Percentiles rank a stretch among this genome's conserved stretches.
Evolutionary conservation across 75 land plant species (phyloP).

Genomic region (Adiantum capillusveneris): DNA sequence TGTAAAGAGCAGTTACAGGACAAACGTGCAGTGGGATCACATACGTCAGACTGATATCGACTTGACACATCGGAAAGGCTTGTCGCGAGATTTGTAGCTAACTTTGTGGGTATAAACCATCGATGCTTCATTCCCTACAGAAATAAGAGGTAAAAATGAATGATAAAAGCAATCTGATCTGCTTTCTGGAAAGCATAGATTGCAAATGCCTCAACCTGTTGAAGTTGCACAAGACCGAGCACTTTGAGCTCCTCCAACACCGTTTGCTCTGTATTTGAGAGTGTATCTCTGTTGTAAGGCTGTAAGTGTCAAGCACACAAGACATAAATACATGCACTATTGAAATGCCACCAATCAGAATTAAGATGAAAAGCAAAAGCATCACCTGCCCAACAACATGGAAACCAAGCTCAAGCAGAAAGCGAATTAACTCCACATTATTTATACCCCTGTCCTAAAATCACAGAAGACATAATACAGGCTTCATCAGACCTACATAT

Average conservation of each 20-base stretch:
- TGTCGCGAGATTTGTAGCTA: slow-evolving; percentile 80
- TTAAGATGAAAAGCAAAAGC: not conserved
- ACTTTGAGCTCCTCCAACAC: slow-evolving; percentile 76
- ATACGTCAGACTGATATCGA: slow-evolving; percentile 50
- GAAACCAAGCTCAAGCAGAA: slow-evolving; percentile 95
- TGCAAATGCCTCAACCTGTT: slow-evolving; percentile 81
- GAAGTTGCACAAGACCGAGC: slow-evolving; percentile 75
- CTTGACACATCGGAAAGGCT: slow-evolving; percentile 74
- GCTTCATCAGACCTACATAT: too few relatives aligned
- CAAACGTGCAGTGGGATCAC: too few relatives aligned
- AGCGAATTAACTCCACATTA: slow-evolving; percentile 77
- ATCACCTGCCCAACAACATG: slow-evolving; percentile 77
- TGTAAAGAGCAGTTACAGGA: too few relatives aligned
- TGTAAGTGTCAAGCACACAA: slow-evolving; percentile 13
- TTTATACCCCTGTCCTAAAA: slow-evolving; percentile 74
- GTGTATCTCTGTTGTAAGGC: slow-evolving; percentile 71
- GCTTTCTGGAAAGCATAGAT: too few relatives aligned
- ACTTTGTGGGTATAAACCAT: slow-evolving; percentile 96
- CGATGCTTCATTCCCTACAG: slow-evolving; percentile 89
- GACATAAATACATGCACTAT: too few relatives aligned
- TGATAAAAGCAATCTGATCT: too few relatives aligned
- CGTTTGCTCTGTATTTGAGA: slow-evolving; percentile 41
- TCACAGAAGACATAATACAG: too few relatives aligned
- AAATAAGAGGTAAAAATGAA: too few relatives aligned
- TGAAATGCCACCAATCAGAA: not conserved